These are phyloP conservation scores for Coemansia sp. DNA, from an alignment of 192 early-diverging fungal species.

Conservation along the genomic window DNA sequence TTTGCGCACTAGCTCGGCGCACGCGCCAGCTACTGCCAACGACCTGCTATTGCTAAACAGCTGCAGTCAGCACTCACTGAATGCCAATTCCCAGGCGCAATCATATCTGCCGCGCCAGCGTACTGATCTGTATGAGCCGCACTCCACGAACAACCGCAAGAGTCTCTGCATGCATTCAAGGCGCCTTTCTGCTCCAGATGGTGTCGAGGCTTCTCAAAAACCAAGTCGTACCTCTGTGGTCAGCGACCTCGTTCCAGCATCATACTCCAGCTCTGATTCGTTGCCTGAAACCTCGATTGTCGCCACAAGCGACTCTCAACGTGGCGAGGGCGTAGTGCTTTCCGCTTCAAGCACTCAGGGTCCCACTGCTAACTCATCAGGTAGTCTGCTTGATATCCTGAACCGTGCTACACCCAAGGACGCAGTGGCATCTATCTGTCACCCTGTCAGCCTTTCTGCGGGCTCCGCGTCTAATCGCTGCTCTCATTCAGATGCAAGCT, in stretches of 20 bases:
- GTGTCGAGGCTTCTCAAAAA: conserved; percentile 19
- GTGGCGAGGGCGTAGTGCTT: not conserved
- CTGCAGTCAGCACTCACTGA: not conserved
- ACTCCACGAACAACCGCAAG: conserved; percentile 21
- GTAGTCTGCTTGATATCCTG: not conserved
- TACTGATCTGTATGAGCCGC: not conserved
- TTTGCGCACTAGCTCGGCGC: conserved; percentile 37
- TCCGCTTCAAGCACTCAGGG: not conserved
- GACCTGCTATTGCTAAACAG: conserved; percentile 1
- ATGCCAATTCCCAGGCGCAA: conserved; percentile 8
- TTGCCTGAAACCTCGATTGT: not conserved
- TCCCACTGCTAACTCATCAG: not conserved
- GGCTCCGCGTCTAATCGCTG: not conserved
- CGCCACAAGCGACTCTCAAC: not conserved
- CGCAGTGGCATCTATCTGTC: not conserved
- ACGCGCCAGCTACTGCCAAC: conserved; percentile 10
- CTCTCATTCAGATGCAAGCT: conserved; percentile 3
- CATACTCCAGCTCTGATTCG: not conserved
- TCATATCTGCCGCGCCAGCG: not conserved
- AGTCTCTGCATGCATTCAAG: conserved; percentile 40
- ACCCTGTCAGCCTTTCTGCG: not conserved
- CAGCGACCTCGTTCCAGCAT: not conserved
- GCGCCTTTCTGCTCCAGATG: conserved; percentile 48
- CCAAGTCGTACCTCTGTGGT: conserved; percentile 17
- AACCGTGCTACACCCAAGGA: not conserved